A percentile compares a stretch with the other conserved stretches of the same genome.
Evolutionary conservation across 208 protist genomes (phyloP).

Genomic region (Trypanosoma cruzi): DNA sequence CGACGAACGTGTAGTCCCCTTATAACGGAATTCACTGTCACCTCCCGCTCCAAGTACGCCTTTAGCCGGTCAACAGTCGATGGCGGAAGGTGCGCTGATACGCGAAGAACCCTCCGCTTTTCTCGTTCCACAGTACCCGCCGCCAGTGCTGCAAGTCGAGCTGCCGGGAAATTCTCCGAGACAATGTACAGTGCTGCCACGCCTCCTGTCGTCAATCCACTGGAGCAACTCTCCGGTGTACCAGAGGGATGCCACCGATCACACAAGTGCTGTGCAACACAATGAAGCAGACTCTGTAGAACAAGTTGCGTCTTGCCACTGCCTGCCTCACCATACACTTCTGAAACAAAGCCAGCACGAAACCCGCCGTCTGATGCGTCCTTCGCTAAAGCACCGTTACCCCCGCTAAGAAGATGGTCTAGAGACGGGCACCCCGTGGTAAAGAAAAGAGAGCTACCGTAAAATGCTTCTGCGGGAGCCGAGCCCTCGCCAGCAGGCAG

Average conservation of each 20-base stretch:
- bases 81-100: slow-evolving; percentile 24
- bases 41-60: slow-evolving; percentile 6
- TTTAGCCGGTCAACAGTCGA: slow-evolving; percentile 23
- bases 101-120: slow-evolving; percentile 19
- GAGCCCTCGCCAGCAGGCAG: background rate
- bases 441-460: slow-evolving; percentile 23
- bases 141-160: slow-evolving; percentile 32
- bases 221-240: background rate
- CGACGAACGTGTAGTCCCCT: slow-evolving; percentile 47
- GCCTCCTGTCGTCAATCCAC: background rate
- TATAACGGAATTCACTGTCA: slow-evolving; percentile 44
- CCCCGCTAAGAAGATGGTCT: slow-evolving; percentile 37
- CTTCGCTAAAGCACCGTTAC: background rate
- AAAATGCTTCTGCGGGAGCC: background rate
- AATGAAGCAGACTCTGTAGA: slow-evolving; percentile 61
- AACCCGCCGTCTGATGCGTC: slow-evolving; percentile 33
- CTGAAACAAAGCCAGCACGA: slow-evolving; percentile 56
- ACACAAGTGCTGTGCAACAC: slow-evolving; percentile 34
- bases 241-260: background rate
- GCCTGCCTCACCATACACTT: slow-evolving; percentile 77
- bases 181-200: slow-evolving; percentile 51
- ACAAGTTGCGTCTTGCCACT: slow-evolving; percentile 79
- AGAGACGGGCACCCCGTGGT: slow-evolving; percentile 40
- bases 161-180: slow-evolving; percentile 61
- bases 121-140: slow-evolving; percentile 14